These are phyloP conservation scores for Symmetrospora coprosmae DNA, from an alignment of 768 basidiomycete genomes.

Conservation along the genomic window DNA sequence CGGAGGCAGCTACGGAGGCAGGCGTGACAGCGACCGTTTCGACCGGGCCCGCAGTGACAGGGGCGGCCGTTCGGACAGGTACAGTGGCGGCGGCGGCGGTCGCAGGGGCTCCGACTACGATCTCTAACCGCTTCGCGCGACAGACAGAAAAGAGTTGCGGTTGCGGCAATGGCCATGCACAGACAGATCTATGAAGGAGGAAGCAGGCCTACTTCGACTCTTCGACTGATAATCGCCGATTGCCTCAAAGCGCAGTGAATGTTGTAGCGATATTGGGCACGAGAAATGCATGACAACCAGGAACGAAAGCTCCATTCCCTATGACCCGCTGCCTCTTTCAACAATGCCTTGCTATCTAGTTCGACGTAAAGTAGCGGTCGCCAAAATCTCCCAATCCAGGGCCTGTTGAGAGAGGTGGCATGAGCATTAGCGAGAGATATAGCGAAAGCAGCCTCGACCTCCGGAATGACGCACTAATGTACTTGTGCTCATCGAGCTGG, in stretches of 20 bases:
- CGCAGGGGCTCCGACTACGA: too few relatives aligned
- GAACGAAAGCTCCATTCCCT: neutral
- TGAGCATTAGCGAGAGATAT: too few relatives aligned
- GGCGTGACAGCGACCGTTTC: conserved; percentile 27
- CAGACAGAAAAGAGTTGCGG: too few relatives aligned
- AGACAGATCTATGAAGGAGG: neutral
- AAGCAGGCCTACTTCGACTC: neutral
- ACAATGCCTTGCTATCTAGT: neutral
- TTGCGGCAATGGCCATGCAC: neutral
- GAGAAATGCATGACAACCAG: neutral
- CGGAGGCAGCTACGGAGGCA: conserved; percentile 36
- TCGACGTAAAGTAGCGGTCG: neutral
- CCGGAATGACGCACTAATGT: neutral
- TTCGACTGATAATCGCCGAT: neutral
- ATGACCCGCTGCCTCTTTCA: neutral
- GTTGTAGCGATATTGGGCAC: neutral
- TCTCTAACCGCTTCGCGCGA: too few relatives aligned
- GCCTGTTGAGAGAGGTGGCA: too few relatives aligned
- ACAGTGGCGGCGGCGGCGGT: too few relatives aligned
- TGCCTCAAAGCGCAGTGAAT: neutral
- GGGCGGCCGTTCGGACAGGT: too few relatives aligned
- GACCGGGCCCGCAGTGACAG: too few relatives aligned
- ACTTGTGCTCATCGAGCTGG: conserved; percentile 29
- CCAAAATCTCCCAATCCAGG: conserved; percentile 19
- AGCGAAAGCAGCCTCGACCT: too few relatives aligned